phyloP scores from a whole-genome alignment of 2,329 filamentous ascomycete species.

The Karstenula rhodostoma region DNA sequence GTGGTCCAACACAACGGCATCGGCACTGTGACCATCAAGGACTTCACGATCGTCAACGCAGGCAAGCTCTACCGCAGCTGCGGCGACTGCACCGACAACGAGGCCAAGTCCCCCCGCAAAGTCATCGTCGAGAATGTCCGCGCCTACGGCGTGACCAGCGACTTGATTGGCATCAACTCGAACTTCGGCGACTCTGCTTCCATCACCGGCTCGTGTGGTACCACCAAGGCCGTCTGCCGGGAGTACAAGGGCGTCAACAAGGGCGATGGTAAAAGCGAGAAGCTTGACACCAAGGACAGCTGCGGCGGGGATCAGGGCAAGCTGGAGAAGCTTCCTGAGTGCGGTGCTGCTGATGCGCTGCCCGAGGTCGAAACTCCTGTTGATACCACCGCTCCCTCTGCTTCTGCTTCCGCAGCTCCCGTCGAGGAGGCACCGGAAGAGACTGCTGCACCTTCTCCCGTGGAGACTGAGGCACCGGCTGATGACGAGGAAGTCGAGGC shows the following conservation, averaged over 20 bases:
- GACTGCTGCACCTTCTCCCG: background rate
- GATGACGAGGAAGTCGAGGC: background rate
- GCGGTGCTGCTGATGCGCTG: constrained; percentile 13
- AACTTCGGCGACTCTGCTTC: constrained; percentile 60
- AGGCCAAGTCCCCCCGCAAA: constrained; percentile 45
- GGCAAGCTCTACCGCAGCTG: constrained; percentile 53
- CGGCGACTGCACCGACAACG: constrained; percentile 58
- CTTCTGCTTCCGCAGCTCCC: background rate
- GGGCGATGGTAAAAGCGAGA: constrained; percentile 33
- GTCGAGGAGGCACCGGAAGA: background rate
- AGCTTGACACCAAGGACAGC: background rate
- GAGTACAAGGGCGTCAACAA: constrained; percentile 50
- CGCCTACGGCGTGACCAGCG: constrained; percentile 42
- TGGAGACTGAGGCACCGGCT: background rate
- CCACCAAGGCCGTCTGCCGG: constrained; percentile 35
- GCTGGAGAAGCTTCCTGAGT: constrained; percentile 27
- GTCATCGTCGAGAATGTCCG: constrained; percentile 51
- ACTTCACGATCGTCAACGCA: constrained; percentile 34
- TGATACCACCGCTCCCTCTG: background rate
- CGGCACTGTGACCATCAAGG: constrained; percentile 40
- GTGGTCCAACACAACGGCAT: constrained; percentile 53
- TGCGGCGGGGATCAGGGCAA: constrained; percentile 21
- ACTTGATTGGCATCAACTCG: constrained; percentile 56
- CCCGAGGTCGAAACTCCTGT: background rate
- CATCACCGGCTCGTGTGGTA: constrained; percentile 42